phyloP scores from a whole-genome alignment of 2,329 filamentous ascomycete genomes.

The Talaromyces albobiverticillius region DNA sequence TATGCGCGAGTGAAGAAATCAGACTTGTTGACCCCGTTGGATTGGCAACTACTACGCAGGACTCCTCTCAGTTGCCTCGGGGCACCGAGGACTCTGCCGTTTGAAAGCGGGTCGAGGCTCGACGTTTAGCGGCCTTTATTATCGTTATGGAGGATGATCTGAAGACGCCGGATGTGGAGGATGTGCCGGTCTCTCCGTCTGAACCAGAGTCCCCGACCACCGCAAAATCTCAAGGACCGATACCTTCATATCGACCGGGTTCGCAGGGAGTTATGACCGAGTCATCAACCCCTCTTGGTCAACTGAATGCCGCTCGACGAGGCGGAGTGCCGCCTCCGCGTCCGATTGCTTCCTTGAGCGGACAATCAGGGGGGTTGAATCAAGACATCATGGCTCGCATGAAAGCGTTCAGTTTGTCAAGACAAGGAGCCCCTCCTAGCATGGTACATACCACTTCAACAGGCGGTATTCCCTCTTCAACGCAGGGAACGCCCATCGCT shows the following conservation, averaged over 20 bases:
- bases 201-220: conserved; percentile 19
- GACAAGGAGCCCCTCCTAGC: conserved; percentile 55
- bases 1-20: background rate
- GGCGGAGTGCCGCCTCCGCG: conserved; percentile 26
- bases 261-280: conserved; percentile 17
- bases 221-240: conserved; percentile 26
- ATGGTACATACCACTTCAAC: conserved; percentile 33
- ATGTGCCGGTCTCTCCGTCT: conserved; percentile 21
- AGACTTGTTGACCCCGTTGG: background rate
- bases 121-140: background rate
- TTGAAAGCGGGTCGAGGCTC: background rate
- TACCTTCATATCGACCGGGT: conserved; percentile 25
- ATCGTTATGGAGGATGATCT: conserved; percentile 20
- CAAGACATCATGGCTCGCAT: conserved; percentile 67
- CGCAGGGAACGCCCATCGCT: conserved; percentile 14
- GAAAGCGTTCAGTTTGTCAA: conserved; percentile 65
- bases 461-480: conserved; percentile 27
- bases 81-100: conserved; percentile 1
- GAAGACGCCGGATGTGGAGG: conserved; percentile 20
- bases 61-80: conserved; percentile 3
- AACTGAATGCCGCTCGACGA: conserved; percentile 66
- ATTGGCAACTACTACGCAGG: background rate
- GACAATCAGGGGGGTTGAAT: conserved; percentile 51
- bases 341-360: conserved; percentile 31
- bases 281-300: conserved; percentile 80